Evolutionary conservation across 2,329 filamentous ascomycete species (phyloP).

Genomic region (Tolypocladium pustulatum): DNA sequence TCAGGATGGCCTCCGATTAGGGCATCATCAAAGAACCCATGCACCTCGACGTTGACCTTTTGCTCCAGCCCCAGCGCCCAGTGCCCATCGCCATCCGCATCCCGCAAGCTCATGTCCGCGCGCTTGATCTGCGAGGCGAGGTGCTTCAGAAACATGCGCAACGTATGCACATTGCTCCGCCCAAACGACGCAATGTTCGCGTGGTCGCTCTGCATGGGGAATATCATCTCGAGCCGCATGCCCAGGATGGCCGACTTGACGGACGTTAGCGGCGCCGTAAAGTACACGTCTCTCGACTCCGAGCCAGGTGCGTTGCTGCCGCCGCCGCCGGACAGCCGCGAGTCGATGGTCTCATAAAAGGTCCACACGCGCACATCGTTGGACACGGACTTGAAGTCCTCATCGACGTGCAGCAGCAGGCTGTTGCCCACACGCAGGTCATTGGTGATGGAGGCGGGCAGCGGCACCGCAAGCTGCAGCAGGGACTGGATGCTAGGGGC

Average conservation of each 20-base stretch:
- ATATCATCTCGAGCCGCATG: constrained; percentile 39
- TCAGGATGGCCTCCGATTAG: not conserved
- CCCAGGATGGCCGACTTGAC: constrained; percentile 44
- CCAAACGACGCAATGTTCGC: constrained; percentile 45
- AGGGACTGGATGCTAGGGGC: constrained; percentile 41
- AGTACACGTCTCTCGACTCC: constrained; percentile 35
- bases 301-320: constrained; percentile 12
- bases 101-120: constrained; percentile 19
- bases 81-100: constrained; percentile 18
- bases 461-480: constrained; percentile 37
- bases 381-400: constrained; percentile 44
- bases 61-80: constrained; percentile 37
- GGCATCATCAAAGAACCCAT: constrained; percentile 49
- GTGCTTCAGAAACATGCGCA: constrained; percentile 28
- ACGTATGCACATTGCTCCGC: constrained; percentile 34
- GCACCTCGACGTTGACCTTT: constrained; percentile 43
- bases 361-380: constrained; percentile 52
- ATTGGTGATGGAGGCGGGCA: constrained; percentile 39
- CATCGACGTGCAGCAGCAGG: constrained; percentile 37
- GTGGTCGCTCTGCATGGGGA: constrained; percentile 44
- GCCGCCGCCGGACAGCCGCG: constrained; percentile 33
- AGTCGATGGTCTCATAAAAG: constrained; percentile 53
- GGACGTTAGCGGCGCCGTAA: constrained; percentile 48
- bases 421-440: constrained; percentile 39
- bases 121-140: constrained; percentile 19